Evolutionary conservation across 257 asterid genomes (phyloP).

Genomic region (Voacanga thouarsii): DNA sequence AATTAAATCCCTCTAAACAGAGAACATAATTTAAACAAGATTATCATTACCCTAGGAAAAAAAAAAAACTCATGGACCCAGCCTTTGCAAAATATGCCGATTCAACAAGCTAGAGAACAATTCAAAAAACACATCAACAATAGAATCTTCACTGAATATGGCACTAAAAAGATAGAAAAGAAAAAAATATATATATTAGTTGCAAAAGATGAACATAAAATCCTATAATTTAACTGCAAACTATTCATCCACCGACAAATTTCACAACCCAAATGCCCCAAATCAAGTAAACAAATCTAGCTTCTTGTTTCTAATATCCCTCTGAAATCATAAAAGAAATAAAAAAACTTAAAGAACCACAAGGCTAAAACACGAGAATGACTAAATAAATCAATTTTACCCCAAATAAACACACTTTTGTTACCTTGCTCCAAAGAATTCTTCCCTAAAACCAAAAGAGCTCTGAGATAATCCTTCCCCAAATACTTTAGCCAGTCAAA

Average conservation of each 20-base stretch:
- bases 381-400: background rate
- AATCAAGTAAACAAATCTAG: background rate
- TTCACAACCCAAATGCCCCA: background rate
- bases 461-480: slow-evolving; percentile 16
- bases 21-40: background rate
- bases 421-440: background rate
- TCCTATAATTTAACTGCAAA: background rate
- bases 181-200: background rate
- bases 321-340: background rate
- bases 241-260: background rate
- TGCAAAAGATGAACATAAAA: background rate
- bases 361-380: background rate
- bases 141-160: background rate
- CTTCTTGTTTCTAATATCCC: background rate
- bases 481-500: too few relatives aligned
- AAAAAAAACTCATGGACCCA: background rate
- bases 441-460: slow-evolving; percentile 8
- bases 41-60: background rate
- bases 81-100: background rate
- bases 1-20: slow-evolving; percentile 6
- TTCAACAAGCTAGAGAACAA: background rate
- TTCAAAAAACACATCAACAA: background rate
- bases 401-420: background rate
- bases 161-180: background rate
- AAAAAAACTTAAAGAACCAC: background rate